phyloP scores from a whole-genome alignment of 768 basidiomycete species.

The Mycena metata region DNA sequence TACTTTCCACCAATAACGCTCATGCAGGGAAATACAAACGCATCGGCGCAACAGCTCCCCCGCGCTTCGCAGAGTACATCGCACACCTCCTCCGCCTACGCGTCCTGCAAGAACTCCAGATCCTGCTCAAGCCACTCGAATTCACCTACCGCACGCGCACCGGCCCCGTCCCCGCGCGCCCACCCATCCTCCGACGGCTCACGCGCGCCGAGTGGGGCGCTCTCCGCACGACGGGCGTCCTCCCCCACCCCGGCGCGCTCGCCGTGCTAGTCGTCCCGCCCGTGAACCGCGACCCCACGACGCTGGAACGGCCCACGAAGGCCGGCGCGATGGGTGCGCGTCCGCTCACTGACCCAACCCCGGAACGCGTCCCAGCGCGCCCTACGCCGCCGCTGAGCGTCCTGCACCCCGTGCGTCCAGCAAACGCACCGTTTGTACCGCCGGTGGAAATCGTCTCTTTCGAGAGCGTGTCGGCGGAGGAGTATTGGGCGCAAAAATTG shows the following conservation, averaged over 20 bases:
- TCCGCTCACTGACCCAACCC: conserved; percentile 4
- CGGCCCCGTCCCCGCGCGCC: conserved; percentile 39
- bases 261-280: conserved; percentile 82
- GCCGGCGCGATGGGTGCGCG: conserved; percentile 17
- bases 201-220: conserved; percentile 71
- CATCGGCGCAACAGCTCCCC: conserved; percentile 49
- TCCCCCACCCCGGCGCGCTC: conserved; percentile 67
- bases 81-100: conserved; percentile 78
- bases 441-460: neutral
- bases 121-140: conserved; percentile 64
- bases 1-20: neutral
- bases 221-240: conserved; percentile 59
- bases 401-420: conserved; percentile 22
- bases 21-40: conserved; percentile 46
- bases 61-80: conserved; percentile 67
- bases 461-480: neutral
- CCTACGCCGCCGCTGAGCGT: conserved; percentile 25
- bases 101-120: conserved; percentile 80
- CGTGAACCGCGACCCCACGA: conserved; percentile 65
- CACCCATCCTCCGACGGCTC: conserved; percentile 69
- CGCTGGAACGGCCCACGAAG: conserved; percentile 56
- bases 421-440: neutral
- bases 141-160: conserved; percentile 32
- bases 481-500: conserved; percentile 4
- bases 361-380: conserved; percentile 16